Evolutionary conservation across 31 red algal genomes (phyloP), one percentile per base, ranked within the genome.

Genomic region (Asparagopsis taxiformis): DNA sequence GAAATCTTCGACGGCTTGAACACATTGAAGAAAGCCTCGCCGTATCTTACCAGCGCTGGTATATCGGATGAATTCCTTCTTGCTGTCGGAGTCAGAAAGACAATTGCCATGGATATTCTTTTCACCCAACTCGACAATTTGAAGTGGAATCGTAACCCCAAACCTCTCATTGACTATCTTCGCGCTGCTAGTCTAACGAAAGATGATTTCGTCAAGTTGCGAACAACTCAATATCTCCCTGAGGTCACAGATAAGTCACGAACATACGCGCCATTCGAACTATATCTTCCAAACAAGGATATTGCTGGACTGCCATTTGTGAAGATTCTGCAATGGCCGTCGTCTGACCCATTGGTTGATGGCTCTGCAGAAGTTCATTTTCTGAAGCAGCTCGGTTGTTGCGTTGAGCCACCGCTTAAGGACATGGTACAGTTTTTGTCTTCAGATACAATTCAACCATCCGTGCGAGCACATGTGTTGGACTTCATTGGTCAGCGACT

Each of bases 51-150:
- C 35, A 29, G 53, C 34, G 62, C 41, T 31, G 72, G 65, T 19
- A 55, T 78, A n/a, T 37, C 64, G 13, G 77, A 83, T 50, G 70
- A 82, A 3, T 91, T 77, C 33, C 56, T 86, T 16, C 31, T 78
- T 19, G 59, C 62, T 1, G 54, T 94, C 44, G 91, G 91, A 23
- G 91, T 94, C 5, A 73, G 91, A 20, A 80, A 88, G 41, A 52
- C 83, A 46, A 75, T 94, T 10, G 49, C 76, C 38, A 85, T 88
- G 24, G 83, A 87, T 37, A 66, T 94, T 58, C 46, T 94, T 20
- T 94, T 94, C 36, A 68, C 82, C 16, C 66, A 86, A 26, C 75
- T 94, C 39, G 82, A 80, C 38, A 52, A 41, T 1, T 55, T 94
- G 51, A 72, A 70, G 50, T 86, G 73, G 82, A 73, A 50, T 22